Conservation (phyloP, 1,284 basidiomycete species). For the Earliella scabrosa region DNA sequence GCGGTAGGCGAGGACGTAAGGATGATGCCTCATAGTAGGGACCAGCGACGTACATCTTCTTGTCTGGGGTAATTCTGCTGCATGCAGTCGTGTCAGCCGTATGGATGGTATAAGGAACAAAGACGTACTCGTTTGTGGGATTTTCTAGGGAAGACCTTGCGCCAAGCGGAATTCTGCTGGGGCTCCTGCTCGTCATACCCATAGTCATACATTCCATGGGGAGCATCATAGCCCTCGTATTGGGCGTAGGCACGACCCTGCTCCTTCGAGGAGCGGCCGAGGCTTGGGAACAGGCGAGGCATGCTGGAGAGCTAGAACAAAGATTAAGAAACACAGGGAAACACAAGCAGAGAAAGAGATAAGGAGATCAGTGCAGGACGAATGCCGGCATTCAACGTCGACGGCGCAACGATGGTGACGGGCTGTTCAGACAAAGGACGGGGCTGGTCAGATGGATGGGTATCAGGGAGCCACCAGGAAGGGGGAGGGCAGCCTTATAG, state of each 20-base stretch:
- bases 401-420: slow-evolving; percentile 8
- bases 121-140: slow-evolving; percentile 28
- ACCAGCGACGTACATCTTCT: slow-evolving; percentile 26
- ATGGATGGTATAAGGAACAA: neutral
- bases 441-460: slow-evolving; percentile 15
- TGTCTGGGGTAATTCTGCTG: slow-evolving; percentile 26
- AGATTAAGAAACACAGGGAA: slow-evolving; percentile 3
- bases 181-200: slow-evolving; percentile 28
- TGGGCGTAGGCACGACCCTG: slow-evolving; percentile 22
- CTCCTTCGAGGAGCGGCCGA: slow-evolving; percentile 34
- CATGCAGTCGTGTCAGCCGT: neutral
- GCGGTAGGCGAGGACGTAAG: neutral
- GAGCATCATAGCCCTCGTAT: slow-evolving; percentile 30
- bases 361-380: slow-evolving; percentile 16
- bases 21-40: neutral
- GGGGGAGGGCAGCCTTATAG: slow-evolving; percentile 24
- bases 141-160: slow-evolving; percentile 29
- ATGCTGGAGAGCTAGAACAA: slow-evolving; percentile 17
- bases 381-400: slow-evolving; percentile 25
- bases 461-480: slow-evolving; percentile 12
- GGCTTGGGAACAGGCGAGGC: slow-evolving; percentile 35
- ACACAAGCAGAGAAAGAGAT: slow-evolving; percentile 4
- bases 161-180: slow-evolving; percentile 30
- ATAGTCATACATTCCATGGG: slow-evolving; percentile 26
- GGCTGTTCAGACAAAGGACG: slow-evolving; percentile 7